Conservation (phyloP, 2,329 filamentous ascomycete species). For the Botrytis medusae region DNA sequence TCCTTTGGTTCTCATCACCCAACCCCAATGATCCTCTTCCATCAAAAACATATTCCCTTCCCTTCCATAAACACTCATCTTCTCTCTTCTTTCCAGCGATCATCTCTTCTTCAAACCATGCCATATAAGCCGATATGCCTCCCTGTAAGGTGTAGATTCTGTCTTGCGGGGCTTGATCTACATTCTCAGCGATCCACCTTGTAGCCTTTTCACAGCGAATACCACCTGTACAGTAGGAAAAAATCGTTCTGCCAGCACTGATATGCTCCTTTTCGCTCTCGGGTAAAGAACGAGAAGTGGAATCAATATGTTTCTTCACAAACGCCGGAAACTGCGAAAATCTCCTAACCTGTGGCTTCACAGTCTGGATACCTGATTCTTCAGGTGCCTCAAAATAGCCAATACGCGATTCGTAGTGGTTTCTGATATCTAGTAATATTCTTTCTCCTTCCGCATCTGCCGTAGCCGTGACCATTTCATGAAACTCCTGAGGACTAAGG, state of each 20-base stretch:
- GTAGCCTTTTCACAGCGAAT: conserved; percentile 41
- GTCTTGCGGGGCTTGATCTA: conserved; percentile 28
- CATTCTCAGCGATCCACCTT: conserved; percentile 37
- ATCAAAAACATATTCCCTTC: conserved; percentile 41
- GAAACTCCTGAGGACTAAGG: conserved; percentile 36
- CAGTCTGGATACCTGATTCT: conserved; percentile 32
- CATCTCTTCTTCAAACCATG: conserved; percentile 41
- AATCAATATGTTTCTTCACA: conserved; percentile 32
- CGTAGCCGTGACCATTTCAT: conserved; percentile 23
- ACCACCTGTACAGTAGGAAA: conserved; percentile 41
- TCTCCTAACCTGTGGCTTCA: conserved; percentile 37
- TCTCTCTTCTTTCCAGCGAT: conserved; percentile 31
- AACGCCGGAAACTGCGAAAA: conserved; percentile 41
- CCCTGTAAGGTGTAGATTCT: conserved; percentile 38
- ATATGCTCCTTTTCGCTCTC: not conserved
- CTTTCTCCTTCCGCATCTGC: not conserved
- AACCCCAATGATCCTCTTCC: conserved; percentile 37
- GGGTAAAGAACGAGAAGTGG: not conserved
- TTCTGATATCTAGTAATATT: conserved; percentile 38
- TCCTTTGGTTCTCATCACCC: not conserved
- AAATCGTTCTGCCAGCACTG: conserved; percentile 29
- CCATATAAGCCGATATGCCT: conserved; percentile 39
- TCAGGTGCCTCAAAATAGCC: conserved; percentile 38
- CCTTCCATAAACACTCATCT: conserved; percentile 37
- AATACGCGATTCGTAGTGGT: conserved; percentile 41